These are phyloP conservation scores for Colletotrichum salicis DNA, from an alignment of 2,329 filamentous ascomycete species.

Conservation along the genomic window DNA sequence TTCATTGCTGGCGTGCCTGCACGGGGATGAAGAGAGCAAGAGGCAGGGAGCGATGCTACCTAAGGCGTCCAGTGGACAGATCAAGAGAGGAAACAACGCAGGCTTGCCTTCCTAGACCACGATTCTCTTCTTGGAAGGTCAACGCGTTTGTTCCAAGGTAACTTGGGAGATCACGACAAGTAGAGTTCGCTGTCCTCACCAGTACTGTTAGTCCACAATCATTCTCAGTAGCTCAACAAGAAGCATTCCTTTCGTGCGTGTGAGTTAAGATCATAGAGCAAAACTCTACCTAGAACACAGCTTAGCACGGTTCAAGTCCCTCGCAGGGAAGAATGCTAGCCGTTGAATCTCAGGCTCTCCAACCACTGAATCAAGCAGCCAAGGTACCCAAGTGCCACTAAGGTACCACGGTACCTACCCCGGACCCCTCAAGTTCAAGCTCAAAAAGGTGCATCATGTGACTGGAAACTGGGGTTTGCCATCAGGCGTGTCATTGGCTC, in stretches of 20 bases:
- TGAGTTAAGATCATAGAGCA: no score
- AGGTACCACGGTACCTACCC: not conserved
- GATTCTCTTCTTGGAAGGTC: not conserved
- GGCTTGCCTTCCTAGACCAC: not conserved
- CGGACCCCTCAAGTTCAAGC: conserved; percentile 3
- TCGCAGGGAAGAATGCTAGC: not conserved
- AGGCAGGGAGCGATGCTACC: not conserved
- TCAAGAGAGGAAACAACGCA: not conserved
- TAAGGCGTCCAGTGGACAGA: not conserved
- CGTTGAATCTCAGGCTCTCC: not conserved
- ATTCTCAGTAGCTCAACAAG: no score
- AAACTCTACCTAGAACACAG: not conserved
- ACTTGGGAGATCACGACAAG: not conserved
- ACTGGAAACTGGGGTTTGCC: conserved; percentile 10
- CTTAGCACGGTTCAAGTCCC: not conserved
- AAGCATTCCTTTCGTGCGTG: no score
- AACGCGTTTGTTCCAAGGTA: not conserved
- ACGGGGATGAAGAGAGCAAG: not conserved
- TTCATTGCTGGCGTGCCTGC: not conserved
- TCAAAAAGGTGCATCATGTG: conserved; percentile 22
- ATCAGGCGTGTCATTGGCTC: conserved; percentile 20
- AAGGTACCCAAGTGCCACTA: no score
- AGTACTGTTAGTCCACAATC: not conserved
- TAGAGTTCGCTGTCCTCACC: not conserved
- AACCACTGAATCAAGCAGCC: no score